Base-by-base conservation (phyloP, 768 basidiomycete genomes). In the Hydnum rufescens region DNA sequence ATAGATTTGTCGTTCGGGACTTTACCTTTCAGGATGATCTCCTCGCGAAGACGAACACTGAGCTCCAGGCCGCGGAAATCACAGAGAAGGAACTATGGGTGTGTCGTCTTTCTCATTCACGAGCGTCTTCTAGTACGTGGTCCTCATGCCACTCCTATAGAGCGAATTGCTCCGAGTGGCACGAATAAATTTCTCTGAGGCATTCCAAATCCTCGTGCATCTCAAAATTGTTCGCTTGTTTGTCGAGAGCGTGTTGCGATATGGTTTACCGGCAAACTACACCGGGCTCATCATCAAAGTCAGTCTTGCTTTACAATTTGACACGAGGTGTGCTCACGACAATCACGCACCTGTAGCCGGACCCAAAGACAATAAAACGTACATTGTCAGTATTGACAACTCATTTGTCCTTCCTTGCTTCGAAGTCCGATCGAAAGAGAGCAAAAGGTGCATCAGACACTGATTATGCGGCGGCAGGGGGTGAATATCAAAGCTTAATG, bases 81-180 rank as follows among this genome's bases (percentile, higher is more conserved):
- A 86, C 89, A 28, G 95, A 96, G 72, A 88, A 85, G 66, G 93
- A 99, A 61, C 78, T 95, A 48, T 97, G 95, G 95, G 92, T 93
- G 61, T 58, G 78, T 65, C 13, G 2, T 19, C 18, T 26, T 31
- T 53, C n/a, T 30, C 32, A 19, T 30, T 53, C 19, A 36, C 36
- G 49, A 39, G 34, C 32, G 19, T 32, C 28, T 26, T 3, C 22
- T 25, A 22, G 18, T 51, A 13, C 32, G 16, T 28, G 29, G 25
- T 28, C 30, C 31, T 1, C 26, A 18, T 44, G 23, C 26, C 5
- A 13, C 51, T 32, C 23, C 28, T 19, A 51, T 59, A 97, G 92
- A 85, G 88, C 26, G 93, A 99, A 58, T 74, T 99, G 0, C 70
- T 99, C 25, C 76, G 85, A 59, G 64, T 97, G 32, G 80, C 92